Conservation (phyloP, 257 asterid species). For the Verbena officinalis region DNA sequence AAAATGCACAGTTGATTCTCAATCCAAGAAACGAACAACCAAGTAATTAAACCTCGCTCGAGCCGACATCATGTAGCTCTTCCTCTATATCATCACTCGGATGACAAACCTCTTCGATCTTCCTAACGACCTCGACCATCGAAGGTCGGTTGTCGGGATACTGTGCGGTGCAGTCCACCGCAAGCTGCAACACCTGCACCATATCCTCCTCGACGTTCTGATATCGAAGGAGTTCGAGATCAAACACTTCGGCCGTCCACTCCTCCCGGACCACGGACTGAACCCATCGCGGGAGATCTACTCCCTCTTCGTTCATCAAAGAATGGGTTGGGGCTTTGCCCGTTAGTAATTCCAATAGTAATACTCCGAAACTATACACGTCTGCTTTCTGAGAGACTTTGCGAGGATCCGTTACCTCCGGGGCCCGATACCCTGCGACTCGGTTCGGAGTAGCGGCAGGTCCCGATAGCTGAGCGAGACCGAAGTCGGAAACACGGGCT, state of each 20-base stretch:
- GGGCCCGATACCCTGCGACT: constrained; percentile 58
- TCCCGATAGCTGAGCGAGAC: constrained; percentile 57
- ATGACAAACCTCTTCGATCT: constrained; percentile 50
- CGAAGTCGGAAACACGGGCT: constrained; percentile 61
- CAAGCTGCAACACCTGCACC: constrained; percentile 68
- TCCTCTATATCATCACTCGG: constrained; percentile 27
- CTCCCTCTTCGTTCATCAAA: constrained; percentile 57
- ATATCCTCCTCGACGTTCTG: constrained; percentile 67
- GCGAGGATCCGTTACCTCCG: constrained; percentile 61
- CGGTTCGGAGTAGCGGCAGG: constrained; percentile 55
- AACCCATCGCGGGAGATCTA: constrained; percentile 71
- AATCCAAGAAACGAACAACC: constrained; percentile 43
- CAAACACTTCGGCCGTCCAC: constrained; percentile 69
- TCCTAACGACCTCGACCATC: constrained; percentile 47
- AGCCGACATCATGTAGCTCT: background rate
- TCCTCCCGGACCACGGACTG: constrained; percentile 67
- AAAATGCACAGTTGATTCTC: constrained; percentile 29
- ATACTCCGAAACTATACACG: constrained; percentile 61
- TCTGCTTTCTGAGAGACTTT: constrained; percentile 60
- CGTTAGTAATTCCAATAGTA: constrained; percentile 55
- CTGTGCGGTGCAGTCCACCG: constrained; percentile 60
- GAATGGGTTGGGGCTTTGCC: constrained; percentile 64
- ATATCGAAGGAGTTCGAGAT: constrained; percentile 59
- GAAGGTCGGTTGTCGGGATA: constrained; percentile 62
- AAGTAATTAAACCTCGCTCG: constrained; percentile 27